Evolutionary conservation across 345 rosid genomes (phyloP).

Genomic region (Populus tremula): DNA sequence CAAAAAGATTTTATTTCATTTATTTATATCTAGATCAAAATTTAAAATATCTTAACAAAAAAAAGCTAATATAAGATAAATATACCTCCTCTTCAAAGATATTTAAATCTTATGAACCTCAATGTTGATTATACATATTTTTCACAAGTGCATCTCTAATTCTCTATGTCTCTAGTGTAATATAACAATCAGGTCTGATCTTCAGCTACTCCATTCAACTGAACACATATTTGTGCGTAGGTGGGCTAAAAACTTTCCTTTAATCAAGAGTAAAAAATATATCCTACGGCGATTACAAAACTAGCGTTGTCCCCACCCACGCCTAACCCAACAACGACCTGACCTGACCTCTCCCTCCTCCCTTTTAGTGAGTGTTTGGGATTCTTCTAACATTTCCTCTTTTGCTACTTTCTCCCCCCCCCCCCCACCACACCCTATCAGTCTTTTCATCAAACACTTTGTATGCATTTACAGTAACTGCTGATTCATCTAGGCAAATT

Average conservation of each 20-base stretch:
- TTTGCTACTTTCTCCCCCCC: neutral
- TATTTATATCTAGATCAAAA: no score
- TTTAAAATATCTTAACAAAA: no score
- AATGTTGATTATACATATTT: neutral
- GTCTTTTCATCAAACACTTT: conserved; percentile 9
- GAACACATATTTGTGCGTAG: neutral
- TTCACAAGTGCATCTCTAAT: neutral
- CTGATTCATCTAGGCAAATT: neutral
- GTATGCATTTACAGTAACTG: neutral
- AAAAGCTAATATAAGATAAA: no score
- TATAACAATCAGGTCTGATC: neutral
- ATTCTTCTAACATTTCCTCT: neutral
- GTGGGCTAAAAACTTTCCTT: conserved; percentile 7
- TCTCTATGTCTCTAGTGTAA: neutral
- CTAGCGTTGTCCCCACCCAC: conserved; percentile 11
- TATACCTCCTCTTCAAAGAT: neutral
- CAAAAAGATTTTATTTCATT: no score
- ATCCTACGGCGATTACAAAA: neutral
- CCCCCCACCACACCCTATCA: neutral
- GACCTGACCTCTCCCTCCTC: neutral
- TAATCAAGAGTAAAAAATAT: neutral
- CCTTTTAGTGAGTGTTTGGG: neutral
- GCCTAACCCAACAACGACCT: conserved; percentile 20
- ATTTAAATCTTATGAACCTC: neutral
- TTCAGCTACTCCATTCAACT: neutral